Conservation (phyloP, 257 asterid species). For the Plectranthus barbatus region DNA sequence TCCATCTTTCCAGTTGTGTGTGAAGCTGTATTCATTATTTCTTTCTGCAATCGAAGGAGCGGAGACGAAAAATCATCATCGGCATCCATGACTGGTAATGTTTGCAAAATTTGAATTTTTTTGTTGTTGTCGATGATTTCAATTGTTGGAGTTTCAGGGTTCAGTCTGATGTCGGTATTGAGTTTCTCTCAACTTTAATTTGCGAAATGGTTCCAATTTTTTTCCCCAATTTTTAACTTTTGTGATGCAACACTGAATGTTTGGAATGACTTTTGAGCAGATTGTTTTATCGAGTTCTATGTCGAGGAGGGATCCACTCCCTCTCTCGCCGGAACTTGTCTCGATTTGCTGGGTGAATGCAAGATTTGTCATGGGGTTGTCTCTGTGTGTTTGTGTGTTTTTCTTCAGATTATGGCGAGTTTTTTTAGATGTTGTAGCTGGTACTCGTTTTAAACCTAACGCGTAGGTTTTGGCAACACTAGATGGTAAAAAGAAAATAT, state of each 20-base stretch:
- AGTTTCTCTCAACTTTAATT: not conserved
- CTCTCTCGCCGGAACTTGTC: not conserved
- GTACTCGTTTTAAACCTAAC: not conserved
- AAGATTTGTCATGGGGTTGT: not conserved
- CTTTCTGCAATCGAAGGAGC: not conserved
- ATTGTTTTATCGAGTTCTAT: conserved; percentile 1
- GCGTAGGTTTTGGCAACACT: not conserved
- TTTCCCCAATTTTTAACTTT: not conserved
- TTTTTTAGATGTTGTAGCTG: not conserved
- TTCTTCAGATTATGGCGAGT: not conserved
- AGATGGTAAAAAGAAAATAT: not conserved
- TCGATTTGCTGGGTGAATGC: not conserved
- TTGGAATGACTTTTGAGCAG: conserved; percentile 1
- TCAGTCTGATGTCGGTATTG: not conserved
- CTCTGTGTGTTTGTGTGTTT: not conserved
- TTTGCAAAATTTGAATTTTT: not conserved
- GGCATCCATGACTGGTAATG: conserved; percentile 65
- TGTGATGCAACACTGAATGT: not conserved
- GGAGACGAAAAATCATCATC: conserved; percentile 7
- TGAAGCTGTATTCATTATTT: not conserved
- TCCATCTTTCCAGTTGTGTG: not conserved
- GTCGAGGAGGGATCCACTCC: not conserved
- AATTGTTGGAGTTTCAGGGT: conserved; percentile 15
- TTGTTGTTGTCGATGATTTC: not conserved
- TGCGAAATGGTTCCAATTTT: not conserved